Conservation (phyloP, 2,329 filamentous ascomycete genomes). For the Pseudogymnoascus sp. region DNA sequence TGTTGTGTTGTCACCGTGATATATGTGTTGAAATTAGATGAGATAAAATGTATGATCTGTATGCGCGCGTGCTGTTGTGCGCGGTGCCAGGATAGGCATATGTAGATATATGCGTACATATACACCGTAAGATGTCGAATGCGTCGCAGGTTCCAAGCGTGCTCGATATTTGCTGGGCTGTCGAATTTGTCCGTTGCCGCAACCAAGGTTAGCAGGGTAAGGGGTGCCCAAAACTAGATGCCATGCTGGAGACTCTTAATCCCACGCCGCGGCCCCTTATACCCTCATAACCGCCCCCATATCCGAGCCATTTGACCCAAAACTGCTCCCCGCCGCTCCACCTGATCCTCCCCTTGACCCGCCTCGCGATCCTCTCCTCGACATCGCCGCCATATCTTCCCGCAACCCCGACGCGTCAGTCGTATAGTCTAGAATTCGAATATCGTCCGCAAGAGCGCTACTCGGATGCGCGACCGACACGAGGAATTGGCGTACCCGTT, state of each 20-base stretch:
- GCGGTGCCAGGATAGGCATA: background rate
- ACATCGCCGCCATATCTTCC: background rate
- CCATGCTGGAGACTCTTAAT: background rate
- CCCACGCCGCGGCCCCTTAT: background rate
- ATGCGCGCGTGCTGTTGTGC: background rate
- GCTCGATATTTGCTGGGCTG: background rate
- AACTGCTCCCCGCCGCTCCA: background rate
- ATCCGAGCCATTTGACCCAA: background rate
- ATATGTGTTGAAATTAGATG: slow-evolving; percentile 2
- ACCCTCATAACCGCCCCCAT: background rate
- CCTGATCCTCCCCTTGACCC: background rate
- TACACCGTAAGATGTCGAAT: background rate
- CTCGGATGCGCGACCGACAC: slow-evolving; percentile 60
- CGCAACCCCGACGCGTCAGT: slow-evolving; percentile 14
- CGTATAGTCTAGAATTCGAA: slow-evolving; percentile 54
- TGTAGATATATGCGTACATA: background rate
- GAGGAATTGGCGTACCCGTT: slow-evolving; percentile 70
- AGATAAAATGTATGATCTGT: background rate
- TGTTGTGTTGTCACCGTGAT: background rate
- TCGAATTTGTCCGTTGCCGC: background rate
- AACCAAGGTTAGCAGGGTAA: background rate
- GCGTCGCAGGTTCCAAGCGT: background rate
- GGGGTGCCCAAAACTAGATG: background rate
- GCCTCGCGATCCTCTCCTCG: background rate
- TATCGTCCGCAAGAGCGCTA: slow-evolving; percentile 65